phyloP scores from a whole-genome alignment of 2,329 filamentous ascomycete species.

The Coccinonectria pachysandricola region DNA sequence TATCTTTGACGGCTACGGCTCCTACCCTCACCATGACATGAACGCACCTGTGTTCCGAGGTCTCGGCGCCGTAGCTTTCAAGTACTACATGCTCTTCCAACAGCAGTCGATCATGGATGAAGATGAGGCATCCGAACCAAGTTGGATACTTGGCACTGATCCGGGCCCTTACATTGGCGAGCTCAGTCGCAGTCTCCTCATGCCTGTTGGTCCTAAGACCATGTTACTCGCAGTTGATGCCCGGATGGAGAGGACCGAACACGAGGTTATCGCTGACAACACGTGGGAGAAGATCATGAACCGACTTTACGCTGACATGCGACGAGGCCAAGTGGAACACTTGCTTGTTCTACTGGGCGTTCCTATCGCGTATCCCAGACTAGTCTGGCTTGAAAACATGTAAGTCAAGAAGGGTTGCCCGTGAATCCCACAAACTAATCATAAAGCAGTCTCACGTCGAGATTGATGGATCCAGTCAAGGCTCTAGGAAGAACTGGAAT shows the following conservation, averaged over 20 bases:
- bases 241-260: slow-evolving; percentile 77
- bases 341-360: slow-evolving; percentile 80
- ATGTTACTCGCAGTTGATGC: slow-evolving; percentile 83
- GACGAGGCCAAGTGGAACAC: slow-evolving; percentile 78
- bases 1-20: slow-evolving; percentile 84
- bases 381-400: slow-evolving; percentile 62
- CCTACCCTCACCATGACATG: slow-evolving; percentile 89
- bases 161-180: slow-evolving; percentile 89
- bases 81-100: slow-evolving; percentile 98
- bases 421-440: too few species aligned
- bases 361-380: slow-evolving; percentile 68
- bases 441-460: slow-evolving; percentile 76
- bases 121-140: slow-evolving; percentile 74
- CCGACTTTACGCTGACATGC: slow-evolving; percentile 70
- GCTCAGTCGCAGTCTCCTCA: slow-evolving; percentile 73
- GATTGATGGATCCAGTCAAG: slow-evolving; percentile 80
- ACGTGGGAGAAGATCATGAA: slow-evolving; percentile 85
- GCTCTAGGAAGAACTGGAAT: slow-evolving; percentile 73
- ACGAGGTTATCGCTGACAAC: slow-evolving; percentile 68
- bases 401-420: slow-evolving; percentile 29
- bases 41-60: slow-evolving; percentile 80
- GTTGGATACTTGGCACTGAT: slow-evolving; percentile 72
- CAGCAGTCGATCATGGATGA: slow-evolving; percentile 82
- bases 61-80: slow-evolving; percentile 84
- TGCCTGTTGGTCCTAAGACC: slow-evolving; percentile 69